Evolutionary conservation across 345 rosid species (phyloP).

Genomic region (Euphorbia lathyris): DNA sequence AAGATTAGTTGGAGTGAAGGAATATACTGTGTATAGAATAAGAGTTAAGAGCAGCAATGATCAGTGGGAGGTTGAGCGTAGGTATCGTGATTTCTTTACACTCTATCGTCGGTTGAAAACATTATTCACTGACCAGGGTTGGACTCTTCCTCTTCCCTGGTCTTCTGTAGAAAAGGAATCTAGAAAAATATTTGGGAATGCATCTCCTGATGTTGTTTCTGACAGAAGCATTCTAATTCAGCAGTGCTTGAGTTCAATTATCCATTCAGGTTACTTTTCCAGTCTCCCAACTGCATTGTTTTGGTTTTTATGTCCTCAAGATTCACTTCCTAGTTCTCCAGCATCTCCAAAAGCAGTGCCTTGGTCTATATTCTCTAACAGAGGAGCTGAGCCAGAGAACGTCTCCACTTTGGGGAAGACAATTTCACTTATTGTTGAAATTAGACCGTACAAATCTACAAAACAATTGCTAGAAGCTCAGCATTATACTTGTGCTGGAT

Average conservation of each 20-base stretch:
- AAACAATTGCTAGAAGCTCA: conserved; percentile 83
- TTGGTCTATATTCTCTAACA: conserved; percentile 26
- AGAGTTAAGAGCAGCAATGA: conserved; percentile 74
- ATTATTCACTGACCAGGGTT: conserved; percentile 67
- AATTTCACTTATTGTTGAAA: conserved; percentile 75
- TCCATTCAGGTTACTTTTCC: conserved; percentile 52
- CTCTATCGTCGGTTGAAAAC: conserved; percentile 79
- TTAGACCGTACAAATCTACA: conserved; percentile 55
- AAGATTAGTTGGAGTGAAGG: conserved; percentile 93
- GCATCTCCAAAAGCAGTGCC: conserved; percentile 34
- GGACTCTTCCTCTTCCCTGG: conserved; percentile 88
- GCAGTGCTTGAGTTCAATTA: conserved; percentile 69
- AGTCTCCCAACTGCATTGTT: conserved; percentile 61
- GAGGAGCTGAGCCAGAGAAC: conserved; percentile 37
- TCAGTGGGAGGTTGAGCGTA: conserved; percentile 87
- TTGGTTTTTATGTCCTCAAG: conserved; percentile 75
- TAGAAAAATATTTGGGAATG: conserved; percentile 74
- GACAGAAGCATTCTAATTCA: conserved; percentile 86
- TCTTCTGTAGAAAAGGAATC: conserved; percentile 78
- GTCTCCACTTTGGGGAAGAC: conserved; percentile 70
- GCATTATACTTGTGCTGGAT: conserved; percentile 87
- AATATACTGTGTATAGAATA: conserved; percentile 77
- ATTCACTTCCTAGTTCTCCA: conserved; percentile 49
- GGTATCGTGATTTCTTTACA: conserved; percentile 88
- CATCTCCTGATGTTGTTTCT: conserved; percentile 74